Base-by-base conservation (phyloP, 2,329 filamentous ascomycete genomes). In the Pseudocercospora pini-densiflorae region DNA sequence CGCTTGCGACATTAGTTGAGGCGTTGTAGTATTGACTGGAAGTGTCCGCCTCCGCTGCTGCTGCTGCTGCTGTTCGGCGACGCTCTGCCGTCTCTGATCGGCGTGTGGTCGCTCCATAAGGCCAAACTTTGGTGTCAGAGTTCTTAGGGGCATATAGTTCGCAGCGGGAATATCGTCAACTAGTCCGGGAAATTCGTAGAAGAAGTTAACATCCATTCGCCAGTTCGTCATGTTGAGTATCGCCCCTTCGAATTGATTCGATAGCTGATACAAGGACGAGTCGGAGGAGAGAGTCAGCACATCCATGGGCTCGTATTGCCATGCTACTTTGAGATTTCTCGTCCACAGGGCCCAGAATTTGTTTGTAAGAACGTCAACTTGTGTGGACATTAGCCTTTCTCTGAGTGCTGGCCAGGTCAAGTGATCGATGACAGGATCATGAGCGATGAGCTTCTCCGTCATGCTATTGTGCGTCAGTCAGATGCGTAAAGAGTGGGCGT, bases 121-220 rank as follows among this genome's bases (percentile, higher is more conserved):
- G 21, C 70, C 70, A 45, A 71, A 71, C 19, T 66, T 70, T 4
- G 70, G 70, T 7, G 63, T 31, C 24, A 70, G 45, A 33, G 59
- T 68, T 19, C 66, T 60, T 58, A 71, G 51, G 5, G 70, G 68
- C 66, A 70, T 68, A 23, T 71, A 71, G 29, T 70, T 70, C 23
- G 66, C 65, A 16, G 70, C 64, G 5, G 70, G 70, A 6, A 71
- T 62, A 43, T 71, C 70, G 29, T 69, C 65, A 21, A 68, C 63
- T 5, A 71, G 59, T 9, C 65, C 62, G 36, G 70, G 70, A 12
- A 70, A 69, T 6, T 66, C 70, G 19, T 70, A 68, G 45, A 71
- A 71, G 63, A 71, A 71, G 54, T 67, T 64, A n/a, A 68, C 66
- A 24, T 71, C 64, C 70, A 71, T 71, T 16, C 68, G 53, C 70